Evolutionary conservation across 176 grass and related monocot genomes (phyloP).

Genomic region (Lolium multiflorum): DNA sequence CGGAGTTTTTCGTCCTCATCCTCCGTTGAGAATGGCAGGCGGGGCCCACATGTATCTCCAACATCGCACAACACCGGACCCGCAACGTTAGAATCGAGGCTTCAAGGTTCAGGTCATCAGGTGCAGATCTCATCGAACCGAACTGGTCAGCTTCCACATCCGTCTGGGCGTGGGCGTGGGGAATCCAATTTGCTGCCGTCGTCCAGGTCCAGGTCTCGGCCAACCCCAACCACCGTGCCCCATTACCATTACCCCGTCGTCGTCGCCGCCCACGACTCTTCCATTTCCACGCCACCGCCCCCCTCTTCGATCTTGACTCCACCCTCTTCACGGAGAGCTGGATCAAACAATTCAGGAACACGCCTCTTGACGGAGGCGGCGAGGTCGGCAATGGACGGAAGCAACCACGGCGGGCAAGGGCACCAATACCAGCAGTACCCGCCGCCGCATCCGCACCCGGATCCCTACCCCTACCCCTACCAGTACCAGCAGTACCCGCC

Average conservation of each 20-base stretch:
- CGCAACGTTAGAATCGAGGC: too few relatives aligned
- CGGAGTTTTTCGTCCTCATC: too few relatives aligned
- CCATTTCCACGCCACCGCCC: background rate
- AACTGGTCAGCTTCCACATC: constrained; percentile 33
- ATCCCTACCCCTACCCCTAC: constrained; percentile 35
- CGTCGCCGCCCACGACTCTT: constrained; percentile 40
- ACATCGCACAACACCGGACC: too few relatives aligned
- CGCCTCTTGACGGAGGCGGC: background rate
- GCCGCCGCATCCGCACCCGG: constrained; percentile 36
- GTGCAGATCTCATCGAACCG: background rate
- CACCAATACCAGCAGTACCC: constrained; percentile 22
- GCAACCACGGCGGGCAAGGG: constrained; percentile 32
- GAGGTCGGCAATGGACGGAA: constrained; percentile 48
- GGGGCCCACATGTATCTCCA: too few relatives aligned
- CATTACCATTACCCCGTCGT: background rate
- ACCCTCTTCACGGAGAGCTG: background rate
- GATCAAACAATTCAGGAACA: background rate
- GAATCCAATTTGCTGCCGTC: constrained; percentile 12
- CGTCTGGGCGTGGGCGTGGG: constrained; percentile 1
- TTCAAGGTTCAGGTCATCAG: background rate
- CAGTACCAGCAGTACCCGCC: constrained; percentile 42
- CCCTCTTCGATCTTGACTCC: background rate
- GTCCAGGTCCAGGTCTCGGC: background rate
- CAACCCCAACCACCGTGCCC: background rate
- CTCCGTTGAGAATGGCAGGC: too few relatives aligned